Conservation (phyloP, 352 stramenopile species). For the Globisporangium cederbergense region DNA sequence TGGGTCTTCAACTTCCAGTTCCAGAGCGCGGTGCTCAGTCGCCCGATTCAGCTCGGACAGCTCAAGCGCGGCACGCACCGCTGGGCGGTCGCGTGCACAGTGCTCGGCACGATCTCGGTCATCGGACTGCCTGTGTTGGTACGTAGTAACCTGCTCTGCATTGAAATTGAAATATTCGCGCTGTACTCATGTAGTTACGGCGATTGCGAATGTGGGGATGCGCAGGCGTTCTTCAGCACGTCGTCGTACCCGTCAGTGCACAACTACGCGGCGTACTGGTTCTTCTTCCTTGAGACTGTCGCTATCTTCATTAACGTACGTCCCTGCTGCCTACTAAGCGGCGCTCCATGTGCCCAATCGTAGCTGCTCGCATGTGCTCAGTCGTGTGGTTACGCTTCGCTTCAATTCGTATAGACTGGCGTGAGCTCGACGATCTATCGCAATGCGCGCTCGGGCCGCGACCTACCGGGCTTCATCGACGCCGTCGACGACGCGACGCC, state of each 20-base stretch:
- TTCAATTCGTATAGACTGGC: slow-evolving; percentile 21
- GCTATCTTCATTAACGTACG: slow-evolving; percentile 60
- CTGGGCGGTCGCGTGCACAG: slow-evolving; percentile 17
- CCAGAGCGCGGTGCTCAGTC: slow-evolving; percentile 34
- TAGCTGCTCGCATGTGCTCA: background rate
- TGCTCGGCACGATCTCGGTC: slow-evolving; percentile 38
- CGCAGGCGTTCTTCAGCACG: slow-evolving; percentile 60
- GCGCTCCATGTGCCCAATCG: background rate
- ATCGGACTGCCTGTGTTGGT: slow-evolving; percentile 54
- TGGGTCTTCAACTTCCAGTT: slow-evolving; percentile 63
- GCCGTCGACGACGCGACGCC: slow-evolving; percentile 11
- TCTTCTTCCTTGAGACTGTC: slow-evolving; percentile 62
- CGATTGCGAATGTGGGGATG: background rate
- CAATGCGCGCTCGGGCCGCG: slow-evolving; percentile 15
- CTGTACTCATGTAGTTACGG: background rate
- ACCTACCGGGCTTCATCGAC: background rate
- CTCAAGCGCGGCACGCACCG: slow-evolving; percentile 24
- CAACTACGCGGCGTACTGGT: slow-evolving; percentile 60
- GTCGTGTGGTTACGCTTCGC: too few species aligned
- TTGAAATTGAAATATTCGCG: background rate
- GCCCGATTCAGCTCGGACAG: slow-evolving; percentile 30
- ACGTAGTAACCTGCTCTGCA: background rate
- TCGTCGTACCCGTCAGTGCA: slow-evolving; percentile 50
- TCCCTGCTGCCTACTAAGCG: background rate
- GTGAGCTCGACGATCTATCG: slow-evolving; percentile 28